Evolutionary conservation across 352 stramenopile genomes (phyloP), one percentile per base, ranked within the genome.

Genomic region (Phytophthora pinifolia): DNA sequence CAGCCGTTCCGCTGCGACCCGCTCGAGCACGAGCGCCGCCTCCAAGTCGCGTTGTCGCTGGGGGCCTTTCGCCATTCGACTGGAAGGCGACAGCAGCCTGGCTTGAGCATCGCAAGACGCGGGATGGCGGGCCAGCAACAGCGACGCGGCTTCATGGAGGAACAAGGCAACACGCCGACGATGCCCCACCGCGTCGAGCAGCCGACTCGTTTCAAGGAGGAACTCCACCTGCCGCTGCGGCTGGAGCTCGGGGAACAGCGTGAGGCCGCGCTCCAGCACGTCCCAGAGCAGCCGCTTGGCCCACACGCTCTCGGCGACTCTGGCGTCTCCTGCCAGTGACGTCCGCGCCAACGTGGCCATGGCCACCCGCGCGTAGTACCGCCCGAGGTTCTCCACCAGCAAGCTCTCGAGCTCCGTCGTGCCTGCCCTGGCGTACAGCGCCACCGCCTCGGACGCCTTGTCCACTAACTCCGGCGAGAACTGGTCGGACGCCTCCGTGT

Each of bases 401-500:
- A 83, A 33, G 45, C 74, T 83, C 54, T 93, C 83, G n/a, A 95
- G 73, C 25, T 87, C 81, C 12, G 27, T 65, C 34, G 79, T 83
- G 20, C 81, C 74, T 4, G 76, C 79, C 25, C 76, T 79, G 1
- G 78, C 71, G 56, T 95, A 95, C 45, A 89, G 59, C 7, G 61
- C 50, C 12, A 89, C 53, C 0, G 85, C 83, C 32, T 95, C 85
- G 0, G 83, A 92, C 0, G 78, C 68, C 53, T 90, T 89, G 29
- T 95, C 85, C 32, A 92, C 67, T 15, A 95, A 63, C 56, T 92
- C 83, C 18, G 88, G 64, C 12, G 72, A 62, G 17, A 93, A 85
- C 36, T 86, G 86, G 59, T 79, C 62, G 30, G 68, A 59, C 3
- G 50, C 56, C 31, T 86, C 67, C 15, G 67, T 59, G 22, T 73